phyloP scores from a whole-genome alignment of 164 flowering plant genomes.

The Tetracentron sinense region DNA sequence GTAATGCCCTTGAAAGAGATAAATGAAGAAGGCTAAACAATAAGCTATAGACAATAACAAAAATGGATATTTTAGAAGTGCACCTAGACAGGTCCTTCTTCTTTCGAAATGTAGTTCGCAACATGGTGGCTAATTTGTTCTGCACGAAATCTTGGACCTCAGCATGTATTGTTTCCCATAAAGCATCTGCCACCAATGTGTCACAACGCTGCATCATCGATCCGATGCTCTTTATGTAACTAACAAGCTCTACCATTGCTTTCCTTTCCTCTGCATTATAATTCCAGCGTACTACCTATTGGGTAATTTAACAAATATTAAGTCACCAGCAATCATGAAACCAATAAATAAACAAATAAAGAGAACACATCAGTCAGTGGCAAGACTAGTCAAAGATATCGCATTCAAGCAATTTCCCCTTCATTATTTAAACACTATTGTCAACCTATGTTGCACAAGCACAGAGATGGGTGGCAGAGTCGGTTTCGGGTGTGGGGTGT shows the following conservation, averaged over 20 bases:
- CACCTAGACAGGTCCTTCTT: conserved; percentile 97
- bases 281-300: conserved; percentile 90
- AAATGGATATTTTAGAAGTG: too few species aligned
- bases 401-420: too few species aligned
- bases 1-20: too few species aligned
- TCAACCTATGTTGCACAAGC: too few species aligned
- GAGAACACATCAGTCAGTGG: neutral
- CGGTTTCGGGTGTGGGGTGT: too few species aligned
- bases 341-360: neutral
- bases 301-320: conserved; percentile 2
- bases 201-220: conserved; percentile 90
- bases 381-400: too few species aligned
- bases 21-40: too few species aligned
- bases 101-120: conserved; percentile 89
- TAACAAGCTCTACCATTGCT: conserved; percentile 78
- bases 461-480: too few species aligned
- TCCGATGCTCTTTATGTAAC: conserved; percentile 88
- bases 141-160: conserved; percentile 99
- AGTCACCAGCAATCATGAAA: neutral
- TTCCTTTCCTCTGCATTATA: conserved; percentile 84
- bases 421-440: too few species aligned
- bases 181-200: conserved; percentile 86
- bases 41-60: too few species aligned
- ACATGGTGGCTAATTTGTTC: conserved; percentile 84
- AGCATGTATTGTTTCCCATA: conserved; percentile 96